These are phyloP conservation scores for Puccinellia tenuiflora DNA, from an alignment of 176 grass and related monocot species.

Conservation along the genomic window DNA sequence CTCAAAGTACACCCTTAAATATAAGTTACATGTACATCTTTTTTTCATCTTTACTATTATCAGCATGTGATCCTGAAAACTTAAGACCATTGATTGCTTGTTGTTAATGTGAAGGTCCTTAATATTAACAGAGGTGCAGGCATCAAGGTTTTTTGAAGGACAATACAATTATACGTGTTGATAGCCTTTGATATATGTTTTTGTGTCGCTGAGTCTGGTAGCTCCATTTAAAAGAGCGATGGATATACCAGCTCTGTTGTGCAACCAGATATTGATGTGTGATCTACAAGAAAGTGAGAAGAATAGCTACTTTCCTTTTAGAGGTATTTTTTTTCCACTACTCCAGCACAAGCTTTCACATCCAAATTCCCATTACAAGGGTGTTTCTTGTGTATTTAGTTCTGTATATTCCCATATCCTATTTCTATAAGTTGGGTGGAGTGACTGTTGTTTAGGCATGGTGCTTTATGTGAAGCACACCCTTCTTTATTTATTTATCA, in stretches of 20 bases:
- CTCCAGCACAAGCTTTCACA: not conserved
- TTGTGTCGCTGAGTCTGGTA: slow-evolving; percentile 43
- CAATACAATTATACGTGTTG: too few species aligned
- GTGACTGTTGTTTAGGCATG: not conserved
- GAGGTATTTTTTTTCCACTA: not conserved
- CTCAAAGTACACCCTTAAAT: slow-evolving; percentile 8
- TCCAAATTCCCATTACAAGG: not conserved
- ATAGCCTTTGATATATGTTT: not conserved
- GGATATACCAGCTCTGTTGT: slow-evolving; percentile 46
- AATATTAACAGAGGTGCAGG: too few species aligned
- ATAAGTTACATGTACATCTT: not conserved
- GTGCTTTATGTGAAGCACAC: not conserved
- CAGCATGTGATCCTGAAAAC: too few species aligned
- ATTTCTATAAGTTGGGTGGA: not conserved
- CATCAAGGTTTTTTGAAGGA: too few species aligned
- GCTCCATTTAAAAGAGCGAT: slow-evolving; percentile 54
- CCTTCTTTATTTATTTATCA: not conserved
- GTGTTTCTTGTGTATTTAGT: not conserved
- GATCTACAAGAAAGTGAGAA: slow-evolving; percentile 22
- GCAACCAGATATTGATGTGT: slow-evolving; percentile 56
- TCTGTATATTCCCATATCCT: not conserved
- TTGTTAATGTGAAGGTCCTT: too few species aligned
- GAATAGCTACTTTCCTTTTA: not conserved
- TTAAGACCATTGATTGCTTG: too few species aligned
- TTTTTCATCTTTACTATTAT: too few species aligned